Conservation (phyloP, 2,329 filamentous ascomycete species). For the Rosellinia necatrix region DNA sequence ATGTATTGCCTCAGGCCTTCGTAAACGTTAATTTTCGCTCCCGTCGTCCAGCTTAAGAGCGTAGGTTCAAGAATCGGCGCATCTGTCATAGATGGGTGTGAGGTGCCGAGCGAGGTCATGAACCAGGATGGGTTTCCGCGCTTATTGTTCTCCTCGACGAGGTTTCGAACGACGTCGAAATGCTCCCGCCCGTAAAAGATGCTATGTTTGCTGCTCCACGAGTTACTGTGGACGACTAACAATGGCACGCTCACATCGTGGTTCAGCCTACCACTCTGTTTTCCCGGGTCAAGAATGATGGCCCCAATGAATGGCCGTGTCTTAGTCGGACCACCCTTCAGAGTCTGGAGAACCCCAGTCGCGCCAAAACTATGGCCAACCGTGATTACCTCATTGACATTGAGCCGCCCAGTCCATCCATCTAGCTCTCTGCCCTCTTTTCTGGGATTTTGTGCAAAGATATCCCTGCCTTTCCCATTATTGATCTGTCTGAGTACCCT, state of each 20-base stretch:
- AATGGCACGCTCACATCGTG: slow-evolving; percentile 61
- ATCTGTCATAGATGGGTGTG: slow-evolving; percentile 69
- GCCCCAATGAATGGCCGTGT: slow-evolving; percentile 57
- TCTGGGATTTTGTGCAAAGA: slow-evolving; percentile 50
- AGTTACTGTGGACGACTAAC: slow-evolving; percentile 66
- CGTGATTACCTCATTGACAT: slow-evolving; percentile 59
- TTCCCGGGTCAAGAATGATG: slow-evolving; percentile 69
- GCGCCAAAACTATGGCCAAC: slow-evolving; percentile 70
- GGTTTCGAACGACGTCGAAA: slow-evolving; percentile 64
- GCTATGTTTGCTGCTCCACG: slow-evolving; percentile 62
- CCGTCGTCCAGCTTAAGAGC: slow-evolving; percentile 64
- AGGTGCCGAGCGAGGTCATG: slow-evolving; percentile 57
- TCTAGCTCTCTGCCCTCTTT: slow-evolving; percentile 52
- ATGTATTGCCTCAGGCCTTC: slow-evolving; percentile 66
- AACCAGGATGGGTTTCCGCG: slow-evolving; percentile 56
- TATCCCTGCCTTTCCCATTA: slow-evolving; percentile 42
- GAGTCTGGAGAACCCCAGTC: slow-evolving; percentile 63
- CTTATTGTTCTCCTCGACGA: slow-evolving; percentile 53
- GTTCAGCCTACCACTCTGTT: slow-evolving; percentile 66
- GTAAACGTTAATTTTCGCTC: slow-evolving; percentile 60
- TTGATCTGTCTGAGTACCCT: slow-evolving; percentile 48
- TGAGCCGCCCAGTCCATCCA: slow-evolving; percentile 58
- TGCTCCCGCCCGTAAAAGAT: slow-evolving; percentile 67
- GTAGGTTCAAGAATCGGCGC: slow-evolving; percentile 67
- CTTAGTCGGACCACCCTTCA: slow-evolving; percentile 53